These are phyloP conservation scores for Breynia disticha DNA, from an alignment of 441 rosid genomes.

Conservation along the genomic window DNA sequence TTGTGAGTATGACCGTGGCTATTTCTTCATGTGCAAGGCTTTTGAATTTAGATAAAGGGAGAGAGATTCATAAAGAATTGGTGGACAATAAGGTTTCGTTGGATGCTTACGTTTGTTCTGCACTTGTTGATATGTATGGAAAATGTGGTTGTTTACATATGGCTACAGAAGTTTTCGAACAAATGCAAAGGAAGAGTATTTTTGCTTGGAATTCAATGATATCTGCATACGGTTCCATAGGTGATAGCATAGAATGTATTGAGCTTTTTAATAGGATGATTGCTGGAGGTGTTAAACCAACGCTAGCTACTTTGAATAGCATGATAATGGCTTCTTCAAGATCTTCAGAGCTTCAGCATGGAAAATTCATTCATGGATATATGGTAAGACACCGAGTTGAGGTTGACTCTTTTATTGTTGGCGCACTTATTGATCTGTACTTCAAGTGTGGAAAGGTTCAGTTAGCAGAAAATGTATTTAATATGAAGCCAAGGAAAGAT, in stretches of 20 bases:
- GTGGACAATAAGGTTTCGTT: conserved; percentile 22
- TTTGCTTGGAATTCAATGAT: conserved; percentile 64
- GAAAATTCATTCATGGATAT: conserved; percentile 47
- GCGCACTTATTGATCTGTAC: conserved; percentile 51
- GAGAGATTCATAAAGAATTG: conserved; percentile 38
- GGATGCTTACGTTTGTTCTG: conserved; percentile 51
- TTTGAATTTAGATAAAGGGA: conserved; percentile 55
- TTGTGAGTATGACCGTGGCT: conserved; percentile 39
- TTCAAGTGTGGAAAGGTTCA: conserved; percentile 47
- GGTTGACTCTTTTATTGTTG: conserved; percentile 26
- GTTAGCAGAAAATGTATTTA: conserved; percentile 43
- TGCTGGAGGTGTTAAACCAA: conserved; percentile 36
- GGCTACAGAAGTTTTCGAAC: conserved; percentile 46
- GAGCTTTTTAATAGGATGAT: conserved; percentile 47
- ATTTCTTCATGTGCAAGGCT: conserved; percentile 56
- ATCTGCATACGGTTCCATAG: conserved; percentile 30
- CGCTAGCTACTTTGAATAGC: conserved; percentile 46
- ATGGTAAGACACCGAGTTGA: conserved; percentile 29
- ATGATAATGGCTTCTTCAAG: conserved; percentile 49
- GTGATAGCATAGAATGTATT: conserved; percentile 44
- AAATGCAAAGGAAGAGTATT: conserved; percentile 31
- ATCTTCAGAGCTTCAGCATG: conserved; percentile 39
- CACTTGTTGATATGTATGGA: conserved; percentile 64
- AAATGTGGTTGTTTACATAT: conserved; percentile 48
- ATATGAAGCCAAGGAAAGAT: conserved; percentile 19